Base-by-base conservation (phyloP, 1,139 yeast species). In the Taphrina deformans region DNA sequence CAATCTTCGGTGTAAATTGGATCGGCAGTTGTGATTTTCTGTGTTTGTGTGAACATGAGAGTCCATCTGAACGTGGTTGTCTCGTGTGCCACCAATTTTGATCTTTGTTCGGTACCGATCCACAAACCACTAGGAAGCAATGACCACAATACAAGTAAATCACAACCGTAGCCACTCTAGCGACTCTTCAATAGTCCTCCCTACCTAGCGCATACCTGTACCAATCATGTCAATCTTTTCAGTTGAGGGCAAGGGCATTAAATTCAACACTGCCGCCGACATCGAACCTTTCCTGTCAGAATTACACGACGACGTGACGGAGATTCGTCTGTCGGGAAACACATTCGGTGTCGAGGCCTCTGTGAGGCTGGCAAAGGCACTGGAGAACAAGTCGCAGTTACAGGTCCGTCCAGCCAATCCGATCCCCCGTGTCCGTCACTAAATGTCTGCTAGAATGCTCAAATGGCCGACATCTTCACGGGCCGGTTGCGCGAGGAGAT, bases 401-500 rank as follows among this genome's bases (percentile, higher is more conserved):
- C 85, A 80, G 70, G 81, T 80, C 64, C 76, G 86, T 24, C 26
- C 27, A 23, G 12, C 31, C 21, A 16, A 44, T 27, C 40, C 12
- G 10, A 6, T 29, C 33, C 10, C 33, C 33, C 33, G 6, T 35
- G 51, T n/a, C 31, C 27, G 58, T 55, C 7, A 16, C 23, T n/a
- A 9, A 1, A 23, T 14, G 14, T 9, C 5, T 26, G 38, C 21
- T 79, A 79, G 69, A 90, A 86, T 71, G 84, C 91, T 67, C 85
- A 92, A 75, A 85, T 95, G 72, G 91, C 96, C 56, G 99, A 93
- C 76, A 82, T 93, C 70, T 93, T 90, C 79, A 93, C 98, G 46
- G 96, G 98, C 14, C 84, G 99, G 74, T 82, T 93, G 71, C 90
- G 91, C 72, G 93, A 93, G 67, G 99, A 93, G 77, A 95, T 95